A percentile compares a stretch with the other conserved stretches of the same genome.
Evolutionary conservation across 176 grass and related monocot species (phyloP).

Genomic region (Oryza meyeriana): DNA sequence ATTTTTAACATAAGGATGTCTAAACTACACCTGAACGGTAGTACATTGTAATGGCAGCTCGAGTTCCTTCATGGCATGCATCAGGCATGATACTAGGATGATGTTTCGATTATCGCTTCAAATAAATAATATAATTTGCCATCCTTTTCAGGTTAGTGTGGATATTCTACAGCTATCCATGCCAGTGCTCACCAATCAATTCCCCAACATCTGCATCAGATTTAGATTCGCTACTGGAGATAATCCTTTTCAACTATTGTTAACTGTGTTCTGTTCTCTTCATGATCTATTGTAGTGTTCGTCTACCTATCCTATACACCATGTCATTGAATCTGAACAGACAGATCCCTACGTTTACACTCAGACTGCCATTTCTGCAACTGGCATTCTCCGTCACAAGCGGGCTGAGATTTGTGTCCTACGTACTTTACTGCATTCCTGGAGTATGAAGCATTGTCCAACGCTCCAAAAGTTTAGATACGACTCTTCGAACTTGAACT

Average conservation of each 20-base stretch:
- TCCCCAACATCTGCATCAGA: no score
- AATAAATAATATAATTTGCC: background rate
- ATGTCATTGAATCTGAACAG: conserved; percentile 45
- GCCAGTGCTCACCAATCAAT: no score
- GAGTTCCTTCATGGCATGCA: background rate
- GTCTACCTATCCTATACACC: no score
- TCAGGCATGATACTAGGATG: conserved; percentile 18
- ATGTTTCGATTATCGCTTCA: no score
- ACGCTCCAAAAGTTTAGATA: background rate
- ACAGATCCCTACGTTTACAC: conserved; percentile 40
- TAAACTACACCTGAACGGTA: no score
- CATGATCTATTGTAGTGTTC: no score
- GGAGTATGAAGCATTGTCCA: conserved; percentile 4
- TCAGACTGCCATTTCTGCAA: conserved; percentile 17
- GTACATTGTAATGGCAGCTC: no score
- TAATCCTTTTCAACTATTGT: no score
- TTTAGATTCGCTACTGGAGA: no score
- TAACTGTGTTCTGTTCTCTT: conserved; percentile 25
- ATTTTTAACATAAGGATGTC: no score
- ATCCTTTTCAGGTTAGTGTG: conserved; percentile 27
- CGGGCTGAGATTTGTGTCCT: conserved; percentile 33
- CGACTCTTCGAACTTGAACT: background rate
- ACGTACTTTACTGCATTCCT: conserved; percentile 25
- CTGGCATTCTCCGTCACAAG: conserved; percentile 35
- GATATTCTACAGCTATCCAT: background rate